Evolutionary conservation across 2,329 filamentous ascomycete genomes (phyloP).

Genomic region (Davidsoniella neocaledoniae): DNA sequence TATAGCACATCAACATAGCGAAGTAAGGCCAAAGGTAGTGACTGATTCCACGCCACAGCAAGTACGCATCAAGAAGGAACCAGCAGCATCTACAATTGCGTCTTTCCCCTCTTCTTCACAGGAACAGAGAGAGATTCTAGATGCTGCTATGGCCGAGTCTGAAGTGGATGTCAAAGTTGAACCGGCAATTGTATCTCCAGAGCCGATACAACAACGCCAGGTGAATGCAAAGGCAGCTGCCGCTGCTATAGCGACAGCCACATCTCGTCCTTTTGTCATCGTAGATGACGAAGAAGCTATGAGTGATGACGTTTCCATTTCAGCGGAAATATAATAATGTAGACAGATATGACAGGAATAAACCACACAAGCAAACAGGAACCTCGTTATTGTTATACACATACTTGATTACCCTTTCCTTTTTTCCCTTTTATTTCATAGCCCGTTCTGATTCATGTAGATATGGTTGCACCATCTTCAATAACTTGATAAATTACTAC

Average conservation of each 20-base stretch:
- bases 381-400: no score
- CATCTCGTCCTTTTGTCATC: not conserved
- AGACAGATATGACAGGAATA: no score
- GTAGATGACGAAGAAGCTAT: conserved; percentile 5
- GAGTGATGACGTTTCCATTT: conserved; percentile 4
- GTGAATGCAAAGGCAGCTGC: not conserved
- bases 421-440: no score
- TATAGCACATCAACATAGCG: not conserved
- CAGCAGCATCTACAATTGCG: not conserved
- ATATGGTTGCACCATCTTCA: no score
- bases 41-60: not conserved
- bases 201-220: not conserved
- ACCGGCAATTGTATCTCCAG: conserved; percentile 2
- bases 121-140: not conserved
- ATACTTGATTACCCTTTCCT: no score
- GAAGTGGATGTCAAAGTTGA: conserved; percentile 2
- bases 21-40: no score
- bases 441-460: no score
- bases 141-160: conserved; percentile 4
- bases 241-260: not conserved
- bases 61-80: not conserved
- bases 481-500: no score
- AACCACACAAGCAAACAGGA: no score
- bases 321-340: not conserved
- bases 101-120: not conserved